Conservation (phyloP, 805 yeast genomes). For the Brettanomyces nanus region DNA sequence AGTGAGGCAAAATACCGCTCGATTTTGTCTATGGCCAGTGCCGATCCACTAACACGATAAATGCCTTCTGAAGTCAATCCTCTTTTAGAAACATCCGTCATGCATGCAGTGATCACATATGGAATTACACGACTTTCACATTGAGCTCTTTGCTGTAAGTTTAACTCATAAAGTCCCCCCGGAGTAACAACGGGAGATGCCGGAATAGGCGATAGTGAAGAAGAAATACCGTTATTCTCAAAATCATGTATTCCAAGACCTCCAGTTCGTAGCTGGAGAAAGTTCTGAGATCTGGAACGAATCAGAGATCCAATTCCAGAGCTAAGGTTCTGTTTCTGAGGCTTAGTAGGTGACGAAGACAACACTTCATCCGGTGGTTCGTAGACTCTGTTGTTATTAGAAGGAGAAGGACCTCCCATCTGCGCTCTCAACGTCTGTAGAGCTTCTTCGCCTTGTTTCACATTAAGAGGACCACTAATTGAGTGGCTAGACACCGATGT, state of each 20-base stretch:
- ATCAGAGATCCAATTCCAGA: background rate
- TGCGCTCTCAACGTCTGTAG: slow-evolving; percentile 6
- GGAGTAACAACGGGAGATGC: slow-evolving; percentile 17
- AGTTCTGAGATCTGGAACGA: slow-evolving; percentile 1
- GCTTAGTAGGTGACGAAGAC: slow-evolving; percentile 6
- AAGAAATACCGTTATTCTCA: background rate
- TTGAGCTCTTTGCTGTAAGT: slow-evolving; percentile 55
- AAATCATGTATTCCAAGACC: too few relatives aligned
- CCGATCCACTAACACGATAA: slow-evolving; percentile 83
- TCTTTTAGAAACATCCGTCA: slow-evolving; percentile 66
- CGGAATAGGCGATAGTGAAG: slow-evolving; percentile 2
- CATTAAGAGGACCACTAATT: slow-evolving; percentile 27
- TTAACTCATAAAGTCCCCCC: slow-evolving; percentile 33
- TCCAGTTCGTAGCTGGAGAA: background rate
- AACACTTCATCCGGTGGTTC: slow-evolving; percentile 9
- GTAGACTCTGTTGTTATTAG: slow-evolving; percentile 21
- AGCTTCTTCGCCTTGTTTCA: slow-evolving; percentile 22
- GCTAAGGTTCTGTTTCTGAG: background rate
- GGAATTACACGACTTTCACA: slow-evolving; percentile 64
- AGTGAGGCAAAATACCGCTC: slow-evolving; percentile 28
- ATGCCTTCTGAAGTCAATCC: slow-evolving; percentile 81
- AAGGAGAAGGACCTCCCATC: background rate
- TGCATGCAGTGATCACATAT: slow-evolving; percentile 58
- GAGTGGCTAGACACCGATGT: slow-evolving; percentile 14
- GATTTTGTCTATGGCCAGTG: slow-evolving; percentile 47